Percentiles rank a stretch among this genome's conserved stretches.
phyloP scores from a whole-genome alignment of 768 basidiomycete species.

The Pisolithus microcarpus region DNA sequence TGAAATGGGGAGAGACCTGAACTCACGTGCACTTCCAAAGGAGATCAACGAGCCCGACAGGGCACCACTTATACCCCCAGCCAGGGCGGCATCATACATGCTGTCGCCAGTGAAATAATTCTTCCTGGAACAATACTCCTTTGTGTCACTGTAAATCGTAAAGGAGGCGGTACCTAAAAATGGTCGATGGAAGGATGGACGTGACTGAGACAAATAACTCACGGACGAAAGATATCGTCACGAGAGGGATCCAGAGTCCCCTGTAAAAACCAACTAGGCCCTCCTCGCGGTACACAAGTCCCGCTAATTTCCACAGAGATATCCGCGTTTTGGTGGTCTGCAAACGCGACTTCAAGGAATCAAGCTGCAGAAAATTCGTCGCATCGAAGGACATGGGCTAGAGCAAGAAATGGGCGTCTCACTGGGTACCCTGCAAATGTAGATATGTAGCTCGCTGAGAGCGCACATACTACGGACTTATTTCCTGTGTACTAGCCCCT shows the following conservation, averaged over 20 bases:
- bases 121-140: constrained; percentile 59
- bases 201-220: constrained; percentile 33
- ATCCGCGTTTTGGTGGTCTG: constrained; percentile 76
- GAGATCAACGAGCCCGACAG: constrained; percentile 87
- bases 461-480: constrained; percentile 84
- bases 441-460: constrained; percentile 86
- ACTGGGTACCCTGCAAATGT: constrained; percentile 91
- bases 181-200: constrained; percentile 4
- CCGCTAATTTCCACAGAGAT: constrained; percentile 65
- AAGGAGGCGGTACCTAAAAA: constrained; percentile 77
- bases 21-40: constrained; percentile 83
- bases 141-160: constrained; percentile 82
- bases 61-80: constrained; percentile 79
- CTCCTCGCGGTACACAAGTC: constrained; percentile 73
- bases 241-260: constrained; percentile 84
- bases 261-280: constrained; percentile 88
- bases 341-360: constrained; percentile 89
- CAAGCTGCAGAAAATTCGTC: constrained; percentile 47
- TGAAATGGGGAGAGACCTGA: neutral
- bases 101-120: constrained; percentile 51
- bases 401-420: constrained; percentile 6
- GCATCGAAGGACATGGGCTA: neutral
- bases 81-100: constrained; percentile 63
- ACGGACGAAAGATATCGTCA: constrained; percentile 96
- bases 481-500: constrained; percentile 43